Base-by-base conservation (phyloP, 495 filamentous ascomycete genomes). In the Lineolata rhizophorae region DNA sequence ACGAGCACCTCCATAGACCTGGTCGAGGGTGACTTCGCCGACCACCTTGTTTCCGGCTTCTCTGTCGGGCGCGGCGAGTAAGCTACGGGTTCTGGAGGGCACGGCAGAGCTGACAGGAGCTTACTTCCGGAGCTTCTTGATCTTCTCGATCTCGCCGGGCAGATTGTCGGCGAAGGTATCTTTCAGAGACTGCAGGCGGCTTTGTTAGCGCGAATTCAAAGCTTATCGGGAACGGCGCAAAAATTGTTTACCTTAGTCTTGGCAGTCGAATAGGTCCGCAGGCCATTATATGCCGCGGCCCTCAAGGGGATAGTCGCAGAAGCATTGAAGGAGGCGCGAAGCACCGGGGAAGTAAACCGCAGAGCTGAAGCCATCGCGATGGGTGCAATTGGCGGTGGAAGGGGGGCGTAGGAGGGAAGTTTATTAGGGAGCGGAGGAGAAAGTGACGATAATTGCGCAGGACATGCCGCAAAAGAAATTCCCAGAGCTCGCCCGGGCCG, bases 1-100 rank as follows among this genome's bases (percentile, higher is more conserved):
- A 64, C 90, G 82, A 46, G 90, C 90, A 70, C 87, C 87, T 62
- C 87, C 87, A 54, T 95, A 95, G 46, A 87, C 87, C 61, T 99
- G 90, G 64, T 95, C 87, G 46, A 99, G 73, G 36, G 90, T 99
- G 52, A 99, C 80, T 67, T 99, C 83, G 48, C 85, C 83, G 45
- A 99, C 60, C 41, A 94, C 76, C 58, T 81, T 95, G 62, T 63
- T 80, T 53, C 87, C 87, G 53, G 87, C 68, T 43, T 90, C 85
- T 64, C 83, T 91, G 44, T 37, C 19, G n/a, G n/a, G n/a, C n/a
- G n/a, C n/a, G n/a, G n/a, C n/a, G n/a, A n/a, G n/a, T n/a, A n/a
- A n/a, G n/a, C n/a, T n/a, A n/a, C n/a, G n/a, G n/a, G n/a, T n/a
- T n/a, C n/a, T n/a, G n/a, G n/a, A n/a, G n/a, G n/a, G n/a, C n/a